Evolutionary conservation across 108 stramenopile genomes (phyloP).

Genomic region (Heterococcus sp.): DNA sequence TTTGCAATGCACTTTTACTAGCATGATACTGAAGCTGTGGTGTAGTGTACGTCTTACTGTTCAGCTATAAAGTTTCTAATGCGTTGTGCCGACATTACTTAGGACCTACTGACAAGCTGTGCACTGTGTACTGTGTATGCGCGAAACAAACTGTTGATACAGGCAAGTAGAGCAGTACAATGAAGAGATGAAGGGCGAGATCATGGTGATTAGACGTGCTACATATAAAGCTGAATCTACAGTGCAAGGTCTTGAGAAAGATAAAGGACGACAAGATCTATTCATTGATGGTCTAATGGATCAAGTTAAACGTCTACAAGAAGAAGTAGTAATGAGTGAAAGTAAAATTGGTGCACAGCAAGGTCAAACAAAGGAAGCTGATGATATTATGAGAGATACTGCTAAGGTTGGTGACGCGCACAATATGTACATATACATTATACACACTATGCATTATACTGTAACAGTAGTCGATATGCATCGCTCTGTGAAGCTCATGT

Average conservation of each 20-base stretch:
- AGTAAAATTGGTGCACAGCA: not conserved
- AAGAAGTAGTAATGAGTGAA: not conserved
- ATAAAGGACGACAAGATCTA: constrained; percentile 67
- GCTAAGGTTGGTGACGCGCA: not conserved
- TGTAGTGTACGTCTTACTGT: not conserved
- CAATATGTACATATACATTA: not conserved
- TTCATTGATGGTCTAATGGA: constrained; percentile 68
- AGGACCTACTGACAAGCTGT: not conserved
- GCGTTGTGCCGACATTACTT: not conserved
- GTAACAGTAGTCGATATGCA: not conserved
- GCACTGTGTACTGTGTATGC: not conserved
- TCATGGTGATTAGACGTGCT: constrained; percentile 66
- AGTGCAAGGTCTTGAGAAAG: constrained; percentile 64
- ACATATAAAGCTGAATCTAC: constrained; percentile 76
- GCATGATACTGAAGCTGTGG: not conserved
- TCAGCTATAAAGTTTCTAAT: not conserved
- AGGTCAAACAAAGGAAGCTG: not conserved
- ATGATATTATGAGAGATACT: constrained; percentile 69
- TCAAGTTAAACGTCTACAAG: not conserved
- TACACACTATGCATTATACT: not conserved
- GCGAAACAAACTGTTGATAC: not conserved
- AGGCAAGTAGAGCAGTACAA: constrained; percentile 70
- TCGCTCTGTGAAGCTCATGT: no score
- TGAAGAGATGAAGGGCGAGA: constrained; percentile 73
- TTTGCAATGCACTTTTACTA: not conserved